Evolutionary conservation across 495 filamentous ascomycete genomes (phyloP).

Genomic region (Penicillium mononematosum): DNA sequence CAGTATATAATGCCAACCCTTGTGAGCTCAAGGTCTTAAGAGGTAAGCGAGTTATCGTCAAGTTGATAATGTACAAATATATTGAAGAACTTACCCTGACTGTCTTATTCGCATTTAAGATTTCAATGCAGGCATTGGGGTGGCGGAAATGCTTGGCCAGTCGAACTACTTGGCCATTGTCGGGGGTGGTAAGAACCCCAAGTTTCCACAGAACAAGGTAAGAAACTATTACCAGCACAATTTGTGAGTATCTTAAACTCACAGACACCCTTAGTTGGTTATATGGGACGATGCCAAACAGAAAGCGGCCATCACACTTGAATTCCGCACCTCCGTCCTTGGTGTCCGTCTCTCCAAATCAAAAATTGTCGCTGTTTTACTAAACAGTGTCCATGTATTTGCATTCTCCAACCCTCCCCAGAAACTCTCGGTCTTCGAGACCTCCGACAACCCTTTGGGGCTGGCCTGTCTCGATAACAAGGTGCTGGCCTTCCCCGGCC

Average conservation of each 20-base stretch:
- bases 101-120: constrained; percentile 46
- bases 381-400: constrained; percentile 82
- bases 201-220: constrained; percentile 86
- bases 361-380: constrained; percentile 75
- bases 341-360: constrained; percentile 75
- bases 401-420: constrained; percentile 74
- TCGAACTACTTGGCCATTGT: constrained; percentile 88
- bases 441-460: constrained; percentile 80
- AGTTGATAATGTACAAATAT: not conserved
- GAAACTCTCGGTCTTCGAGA: constrained; percentile 75
- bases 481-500: constrained; percentile 76
- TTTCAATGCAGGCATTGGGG: constrained; percentile 80
- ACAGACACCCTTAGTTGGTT: constrained; percentile 56
- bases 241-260: not conserved
- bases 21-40: constrained; percentile 69
- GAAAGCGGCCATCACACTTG: constrained; percentile 68
- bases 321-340: constrained; percentile 72
- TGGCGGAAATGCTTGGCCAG: constrained; percentile 83
- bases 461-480: constrained; percentile 74
- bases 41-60: constrained; percentile 41
- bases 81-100: not conserved
- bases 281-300: constrained; percentile 90
- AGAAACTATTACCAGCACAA: constrained; percentile 20
- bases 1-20: constrained; percentile 76
- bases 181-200: constrained; percentile 82